Conservation (phyloP, 2,329 filamentous ascomycete genomes). For the Akanthomyces dipterigenus region DNA sequence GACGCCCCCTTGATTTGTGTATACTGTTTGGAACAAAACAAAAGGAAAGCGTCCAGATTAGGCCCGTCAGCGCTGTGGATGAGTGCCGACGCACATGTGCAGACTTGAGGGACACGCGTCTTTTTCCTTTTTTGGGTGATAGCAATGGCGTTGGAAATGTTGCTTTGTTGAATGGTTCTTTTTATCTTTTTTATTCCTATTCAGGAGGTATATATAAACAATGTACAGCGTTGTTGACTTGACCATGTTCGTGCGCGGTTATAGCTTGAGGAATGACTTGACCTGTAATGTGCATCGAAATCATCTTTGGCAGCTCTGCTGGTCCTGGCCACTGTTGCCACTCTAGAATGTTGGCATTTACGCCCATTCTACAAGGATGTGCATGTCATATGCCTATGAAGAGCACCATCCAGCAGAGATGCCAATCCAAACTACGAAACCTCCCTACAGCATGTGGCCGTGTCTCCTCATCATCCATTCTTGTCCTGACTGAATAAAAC, state of each 20-base stretch:
- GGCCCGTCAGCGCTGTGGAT: background rate
- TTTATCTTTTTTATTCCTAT: background rate
- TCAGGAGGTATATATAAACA: constrained; percentile 6
- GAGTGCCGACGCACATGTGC: background rate
- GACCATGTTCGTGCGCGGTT: background rate
- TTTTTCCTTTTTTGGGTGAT: background rate
- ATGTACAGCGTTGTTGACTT: constrained; percentile 8
- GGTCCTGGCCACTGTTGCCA: too few species aligned
- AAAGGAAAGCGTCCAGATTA: background rate
- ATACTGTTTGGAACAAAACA: background rate
- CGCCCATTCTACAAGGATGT: too few species aligned
- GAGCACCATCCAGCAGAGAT: too few species aligned
- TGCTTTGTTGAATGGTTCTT: background rate
- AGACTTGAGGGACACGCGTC: background rate
- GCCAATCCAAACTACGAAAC: too few species aligned
- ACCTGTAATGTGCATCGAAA: too few species aligned
- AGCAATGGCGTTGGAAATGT: constrained; percentile 9
- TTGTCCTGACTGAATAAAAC: too few species aligned
- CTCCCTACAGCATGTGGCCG: too few species aligned
- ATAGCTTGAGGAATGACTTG: background rate
- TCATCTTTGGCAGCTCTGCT: too few species aligned
- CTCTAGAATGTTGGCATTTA: too few species aligned
- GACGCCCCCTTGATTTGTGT: background rate
- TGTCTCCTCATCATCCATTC: too few species aligned
- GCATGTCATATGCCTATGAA: too few species aligned